A percentile compares a stretch with the other conserved stretches of the same genome.
phyloP scores from a whole-genome alignment of 768 basidiomycete species.

The Leccinum obscurum region DNA sequence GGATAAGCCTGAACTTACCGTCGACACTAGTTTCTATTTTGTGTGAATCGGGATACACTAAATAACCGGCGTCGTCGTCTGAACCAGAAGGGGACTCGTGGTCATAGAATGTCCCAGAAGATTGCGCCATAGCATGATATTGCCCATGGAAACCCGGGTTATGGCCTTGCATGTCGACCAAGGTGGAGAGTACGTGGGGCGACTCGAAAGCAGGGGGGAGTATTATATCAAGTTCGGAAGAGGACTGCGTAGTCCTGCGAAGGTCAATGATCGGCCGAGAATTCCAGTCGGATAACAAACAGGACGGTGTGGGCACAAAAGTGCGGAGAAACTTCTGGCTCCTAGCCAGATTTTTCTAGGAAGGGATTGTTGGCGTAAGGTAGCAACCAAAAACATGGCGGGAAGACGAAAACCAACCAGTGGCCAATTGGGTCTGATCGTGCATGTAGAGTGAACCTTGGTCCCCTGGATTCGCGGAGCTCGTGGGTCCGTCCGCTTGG shows the following conservation, averaged over 20 bases:
- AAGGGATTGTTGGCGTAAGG: slow-evolving; percentile 27
- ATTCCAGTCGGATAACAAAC: slow-evolving; percentile 29
- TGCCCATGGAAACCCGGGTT: slow-evolving; percentile 21
- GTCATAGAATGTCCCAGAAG: slow-evolving; percentile 37
- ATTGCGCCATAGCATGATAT: slow-evolving; percentile 30
- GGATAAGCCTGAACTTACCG: slow-evolving; percentile 35
- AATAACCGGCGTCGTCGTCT: slow-evolving; percentile 49
- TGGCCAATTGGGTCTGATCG: slow-evolving; percentile 35
- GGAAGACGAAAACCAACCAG: slow-evolving; percentile 26
- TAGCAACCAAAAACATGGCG: slow-evolving; percentile 35
- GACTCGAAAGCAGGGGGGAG: neutral
- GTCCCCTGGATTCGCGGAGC: slow-evolving; percentile 35
- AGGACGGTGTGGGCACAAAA: slow-evolving; percentile 25
- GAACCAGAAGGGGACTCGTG: slow-evolving; percentile 56
- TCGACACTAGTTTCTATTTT: slow-evolving; percentile 48
- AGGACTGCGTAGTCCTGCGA: slow-evolving; percentile 13
- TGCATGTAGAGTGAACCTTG: slow-evolving; percentile 30
- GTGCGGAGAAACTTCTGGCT: slow-evolving; percentile 15
- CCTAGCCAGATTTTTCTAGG: slow-evolving; percentile 26
- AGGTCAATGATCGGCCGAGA: slow-evolving; percentile 30
- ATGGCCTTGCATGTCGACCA: slow-evolving; percentile 32
- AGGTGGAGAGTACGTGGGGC: slow-evolving; percentile 5
- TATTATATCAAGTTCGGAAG: slow-evolving; percentile 11
- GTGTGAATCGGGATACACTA: slow-evolving; percentile 31
- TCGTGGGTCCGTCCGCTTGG: slow-evolving; percentile 30